These are phyloP conservation scores for Bauhinia variegata DNA, from an alignment of 306 rosid genomes.

Conservation along the genomic window DNA sequence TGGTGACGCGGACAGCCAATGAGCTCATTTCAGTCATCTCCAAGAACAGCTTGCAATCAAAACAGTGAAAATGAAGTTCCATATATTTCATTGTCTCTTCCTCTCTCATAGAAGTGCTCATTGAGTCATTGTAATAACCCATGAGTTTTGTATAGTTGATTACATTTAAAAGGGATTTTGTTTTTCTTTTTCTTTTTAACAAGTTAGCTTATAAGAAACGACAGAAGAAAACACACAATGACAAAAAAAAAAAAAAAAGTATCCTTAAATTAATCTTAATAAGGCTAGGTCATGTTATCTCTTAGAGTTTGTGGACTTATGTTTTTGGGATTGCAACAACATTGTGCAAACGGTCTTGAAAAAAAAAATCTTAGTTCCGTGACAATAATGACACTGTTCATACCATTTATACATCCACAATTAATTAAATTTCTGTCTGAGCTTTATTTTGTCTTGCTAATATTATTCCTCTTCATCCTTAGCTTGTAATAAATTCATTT, in stretches of 20 bases:
- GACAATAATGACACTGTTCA: no score
- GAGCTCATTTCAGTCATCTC: slow-evolving; percentile 59
- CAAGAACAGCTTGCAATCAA: slow-evolving; percentile 27
- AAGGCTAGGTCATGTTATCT: no score
- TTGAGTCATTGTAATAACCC: slow-evolving; percentile 12
- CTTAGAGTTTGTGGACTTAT: no score
- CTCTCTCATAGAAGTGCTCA: background rate
- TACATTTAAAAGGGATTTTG: slow-evolving; percentile 24
- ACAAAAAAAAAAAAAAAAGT: slow-evolving; percentile 4
- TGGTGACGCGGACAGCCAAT: slow-evolving; percentile 83
- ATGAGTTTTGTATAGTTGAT: slow-evolving; percentile 34
- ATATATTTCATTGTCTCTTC: background rate
- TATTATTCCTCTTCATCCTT: background rate
- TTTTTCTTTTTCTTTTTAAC: no score
- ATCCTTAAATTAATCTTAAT: no score
- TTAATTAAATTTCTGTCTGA: background rate
- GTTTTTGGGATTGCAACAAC: slow-evolving; percentile 37
- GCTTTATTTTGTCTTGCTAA: background rate
- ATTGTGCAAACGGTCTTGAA: no score
- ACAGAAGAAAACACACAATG: background rate
- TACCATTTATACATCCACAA: no score
- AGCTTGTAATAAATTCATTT: background rate
- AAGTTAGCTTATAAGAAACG: no score
- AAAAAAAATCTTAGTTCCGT: slow-evolving; percentile 20
- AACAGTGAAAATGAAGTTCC: slow-evolving; percentile 19